A percentile compares a stretch with the other conserved stretches of the same genome.
phyloP scores from a whole-genome alignment of 108 stramenopile genomes.

The Stephanodiscus minutulus region DNA sequence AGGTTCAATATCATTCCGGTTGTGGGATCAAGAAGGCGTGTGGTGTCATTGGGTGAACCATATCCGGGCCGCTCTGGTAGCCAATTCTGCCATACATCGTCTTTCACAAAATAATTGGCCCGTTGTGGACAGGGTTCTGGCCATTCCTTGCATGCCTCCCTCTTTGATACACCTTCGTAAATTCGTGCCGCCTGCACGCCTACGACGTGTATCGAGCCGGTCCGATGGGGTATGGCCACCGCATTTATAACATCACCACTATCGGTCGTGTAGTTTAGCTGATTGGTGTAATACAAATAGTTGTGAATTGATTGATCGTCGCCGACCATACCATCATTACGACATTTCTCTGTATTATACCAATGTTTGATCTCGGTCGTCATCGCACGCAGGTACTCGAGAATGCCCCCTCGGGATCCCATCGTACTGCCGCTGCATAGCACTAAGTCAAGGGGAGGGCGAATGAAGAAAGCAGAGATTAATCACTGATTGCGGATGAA shows the following conservation, averaged over 20 bases:
- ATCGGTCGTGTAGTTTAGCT: constrained; percentile 26
- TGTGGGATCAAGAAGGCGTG: constrained; percentile 17
- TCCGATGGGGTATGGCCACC: constrained; percentile 34
- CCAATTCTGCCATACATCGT: constrained; percentile 31
- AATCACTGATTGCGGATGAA: not conserved
- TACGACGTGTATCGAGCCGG: constrained; percentile 42
- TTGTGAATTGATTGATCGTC: constrained; percentile 84
- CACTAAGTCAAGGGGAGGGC: constrained; percentile 40
- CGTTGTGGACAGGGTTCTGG: not conserved
- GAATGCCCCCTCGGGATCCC: constrained; percentile 71
- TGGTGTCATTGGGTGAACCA: not conserved
- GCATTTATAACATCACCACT: constrained; percentile 22
- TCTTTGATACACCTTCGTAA: not conserved
- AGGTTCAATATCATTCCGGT: constrained; percentile 34
- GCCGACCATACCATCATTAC: constrained; percentile 51
- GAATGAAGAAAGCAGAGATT: not conserved
- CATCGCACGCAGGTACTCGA: constrained; percentile 69
- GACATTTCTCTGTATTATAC: constrained; percentile 57
- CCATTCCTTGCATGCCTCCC: not conserved
- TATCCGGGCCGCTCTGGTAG: constrained; percentile 23
- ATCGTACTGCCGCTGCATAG: constrained; percentile 75
- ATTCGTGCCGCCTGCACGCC: constrained; percentile 42
- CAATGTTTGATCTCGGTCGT: constrained; percentile 67
- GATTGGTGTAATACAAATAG: constrained; percentile 70
- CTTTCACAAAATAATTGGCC: not conserved